phyloP scores from a whole-genome alignment of 768 basidiomycete species.

The Lactarius sanguifluus region DNA sequence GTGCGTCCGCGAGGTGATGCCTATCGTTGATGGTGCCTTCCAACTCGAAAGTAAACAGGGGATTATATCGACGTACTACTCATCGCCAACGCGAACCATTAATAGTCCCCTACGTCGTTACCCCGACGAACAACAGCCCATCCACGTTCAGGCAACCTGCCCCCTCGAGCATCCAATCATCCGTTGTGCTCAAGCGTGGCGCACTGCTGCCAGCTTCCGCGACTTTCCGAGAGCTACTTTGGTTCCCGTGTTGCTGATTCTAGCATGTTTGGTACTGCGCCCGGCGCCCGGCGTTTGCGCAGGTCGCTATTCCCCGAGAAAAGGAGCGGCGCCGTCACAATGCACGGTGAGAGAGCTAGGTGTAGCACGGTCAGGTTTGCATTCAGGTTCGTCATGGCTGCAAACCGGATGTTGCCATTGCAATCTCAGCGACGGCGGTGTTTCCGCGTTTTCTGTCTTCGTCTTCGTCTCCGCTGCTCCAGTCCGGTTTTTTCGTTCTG shows the following conservation, averaged over 20 bases:
- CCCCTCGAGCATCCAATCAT: slow-evolving; percentile 77
- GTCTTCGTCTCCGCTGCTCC: slow-evolving; percentile 17
- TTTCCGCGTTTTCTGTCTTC: slow-evolving; percentile 2
- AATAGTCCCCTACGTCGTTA: slow-evolving; percentile 38
- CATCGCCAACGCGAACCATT: not conserved
- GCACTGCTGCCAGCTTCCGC: slow-evolving; percentile 58
- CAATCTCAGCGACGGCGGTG: slow-evolving; percentile 31
- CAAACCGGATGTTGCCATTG: not conserved
- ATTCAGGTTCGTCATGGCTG: slow-evolving; percentile 50
- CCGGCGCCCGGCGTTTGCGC: slow-evolving; percentile 48
- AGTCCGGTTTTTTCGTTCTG: not conserved
- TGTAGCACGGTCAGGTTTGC: slow-evolving; percentile 60
- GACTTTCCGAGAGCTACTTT: slow-evolving; percentile 41
- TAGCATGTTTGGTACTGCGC: slow-evolving; percentile 40
- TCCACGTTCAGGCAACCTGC: slow-evolving; percentile 67
- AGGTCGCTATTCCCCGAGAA: slow-evolving; percentile 91
- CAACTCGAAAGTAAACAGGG: no score
- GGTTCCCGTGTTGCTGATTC: slow-evolving; percentile 72
- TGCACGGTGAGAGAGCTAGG: slow-evolving; percentile 67
- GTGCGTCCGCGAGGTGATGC: no score
- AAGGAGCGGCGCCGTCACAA: slow-evolving; percentile 64
- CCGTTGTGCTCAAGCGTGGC: slow-evolving; percentile 66
- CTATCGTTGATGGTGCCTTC: no score
- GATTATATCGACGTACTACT: no score
- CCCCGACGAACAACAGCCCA: slow-evolving; percentile 77